Base-by-base conservation (phyloP, 768 basidiomycete genomes). In the Ramaria sp. region DNA sequence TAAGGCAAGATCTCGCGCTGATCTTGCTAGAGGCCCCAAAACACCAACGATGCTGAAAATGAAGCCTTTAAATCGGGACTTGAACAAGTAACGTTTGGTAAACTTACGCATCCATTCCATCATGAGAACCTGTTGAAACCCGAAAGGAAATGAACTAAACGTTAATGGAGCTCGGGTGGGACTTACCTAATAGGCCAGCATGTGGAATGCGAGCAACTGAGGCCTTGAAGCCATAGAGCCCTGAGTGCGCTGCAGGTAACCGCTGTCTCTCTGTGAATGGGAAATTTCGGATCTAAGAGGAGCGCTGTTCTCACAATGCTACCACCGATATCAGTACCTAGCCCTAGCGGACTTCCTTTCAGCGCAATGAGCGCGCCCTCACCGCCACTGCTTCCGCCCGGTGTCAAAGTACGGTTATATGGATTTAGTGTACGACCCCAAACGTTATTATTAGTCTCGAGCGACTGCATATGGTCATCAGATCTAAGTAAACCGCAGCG, bases 371-470 rank as follows among this genome's bases (percentile, higher is more conserved):
- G 63, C 5, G 78, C 75, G 31, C 71, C 67, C 60, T 78, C 77
- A 31, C 77, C 77, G 37, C 77, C 77, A 31, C 73, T 75, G 51
- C 75, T 78, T 22, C 78, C 77, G 38, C 77, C 77, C 13, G 69
- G 62, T 24, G 73, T 74, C 38, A 74, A 62, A 0, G 64, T 64
- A 49, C 71, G 70, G 64, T 80, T 80, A 68, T 73, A 75, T 15
- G 75, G 74, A 59, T 76, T 76, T 17, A 67, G 45, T n/a, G 75
- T 75, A 51, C 71, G 67, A 19, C 74, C 74, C 62, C 67, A 77
- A 34, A 74, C 67, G 50, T 80, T 77, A 59, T 78, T 81, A 62
- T 79, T 72, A 24, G 75, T 78, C 53, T 81, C 80, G 47, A 79
- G 65, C 3, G 77, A 72, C 78, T 80, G 57, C 48, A 38, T 52